Evolutionary conservation across 2,329 filamentous ascomycete genomes (phyloP), one percentile per base, ranked within the genome.

Genomic region (Ophiostoma fasciatum): DNA sequence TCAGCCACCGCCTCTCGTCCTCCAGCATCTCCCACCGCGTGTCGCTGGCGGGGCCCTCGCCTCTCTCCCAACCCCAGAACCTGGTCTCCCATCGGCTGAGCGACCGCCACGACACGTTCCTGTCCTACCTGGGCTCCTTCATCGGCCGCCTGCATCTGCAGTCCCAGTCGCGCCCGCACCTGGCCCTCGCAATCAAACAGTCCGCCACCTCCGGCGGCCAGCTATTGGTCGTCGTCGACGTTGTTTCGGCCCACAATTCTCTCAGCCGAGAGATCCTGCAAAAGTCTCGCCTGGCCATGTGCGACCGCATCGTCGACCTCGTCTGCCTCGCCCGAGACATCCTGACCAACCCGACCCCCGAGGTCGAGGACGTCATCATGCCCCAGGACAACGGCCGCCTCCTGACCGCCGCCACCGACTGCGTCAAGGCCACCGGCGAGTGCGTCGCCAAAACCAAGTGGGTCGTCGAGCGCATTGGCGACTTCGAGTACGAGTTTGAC

Each of bases 71-170:
- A 43, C 72, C 76, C 43, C 71, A 76, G 42, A 80, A 82, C 48
- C 66, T 94, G 41, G 82, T 90, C 23, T 94, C 87, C 3, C 81
- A 87, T 54, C 78, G 78, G 46, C 69, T 96, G 33, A 80, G 75
- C 49, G 65, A 71, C 33, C 81, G 77, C 34, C 85, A 94, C 59
- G 87, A 96, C 58, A 74, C 73, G 7, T 94, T 96, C 50, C 63
- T 98, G 36, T 90, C 87, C 7, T 81, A 87, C 51, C 72, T 98
- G 35, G 88, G 83, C 34, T 92, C 84, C 5, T 94, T 96, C 54
- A 88, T 96, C 52, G 90, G 90, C 13, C 68, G 74, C 26, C 68
- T 94, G 38, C 84, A 94, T 55, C 66, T 94, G 41, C 85, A 94
- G 53, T 90, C 87, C n/a, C 79, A 90, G 43, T 90, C 85, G 7